Percentiles rank a stretch among this genome's conserved stretches.
Evolutionary conservation across 2,329 filamentous ascomycete genomes (phyloP).

Genomic region (Fusarium sp.): DNA sequence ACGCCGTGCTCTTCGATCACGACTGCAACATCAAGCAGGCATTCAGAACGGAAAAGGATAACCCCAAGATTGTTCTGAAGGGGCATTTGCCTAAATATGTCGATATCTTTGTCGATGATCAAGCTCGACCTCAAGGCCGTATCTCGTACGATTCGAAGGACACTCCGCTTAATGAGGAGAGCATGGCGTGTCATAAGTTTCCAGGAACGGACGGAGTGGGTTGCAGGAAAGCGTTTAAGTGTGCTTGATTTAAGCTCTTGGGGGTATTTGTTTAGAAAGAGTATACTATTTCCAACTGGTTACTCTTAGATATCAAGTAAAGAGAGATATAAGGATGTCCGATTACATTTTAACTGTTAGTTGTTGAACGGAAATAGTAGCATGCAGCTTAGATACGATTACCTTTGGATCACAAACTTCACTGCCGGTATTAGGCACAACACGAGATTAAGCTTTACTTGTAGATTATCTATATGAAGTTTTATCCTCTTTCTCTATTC

Average conservation of each 20-base stretch:
- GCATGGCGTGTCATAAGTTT: background rate
- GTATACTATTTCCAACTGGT: no score
- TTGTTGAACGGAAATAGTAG: no score
- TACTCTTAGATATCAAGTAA: no score
- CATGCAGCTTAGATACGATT: no score
- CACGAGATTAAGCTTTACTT: no score
- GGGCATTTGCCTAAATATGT: background rate
- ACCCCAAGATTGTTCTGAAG: background rate
- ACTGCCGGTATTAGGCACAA: no score
- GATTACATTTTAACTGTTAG: no score
- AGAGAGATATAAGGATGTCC: no score
- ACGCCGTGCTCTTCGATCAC: background rate
- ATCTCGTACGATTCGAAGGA: background rate
- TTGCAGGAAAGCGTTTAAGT: background rate
- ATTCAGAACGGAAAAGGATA: background rate
- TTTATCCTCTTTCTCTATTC: no score
- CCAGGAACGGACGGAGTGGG: background rate
- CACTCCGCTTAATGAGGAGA: background rate
- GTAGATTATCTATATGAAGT: no score
- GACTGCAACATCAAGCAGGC: slow-evolving; percentile 2
- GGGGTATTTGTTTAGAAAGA: no score
- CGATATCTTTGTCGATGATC: slow-evolving; percentile 1
- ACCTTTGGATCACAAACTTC: no score
- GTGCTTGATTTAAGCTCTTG: background rate
- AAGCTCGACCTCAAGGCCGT: background rate